Conservation (phyloP, 2,329 filamentous ascomycete genomes). For the Aspergillus niger region DNA sequence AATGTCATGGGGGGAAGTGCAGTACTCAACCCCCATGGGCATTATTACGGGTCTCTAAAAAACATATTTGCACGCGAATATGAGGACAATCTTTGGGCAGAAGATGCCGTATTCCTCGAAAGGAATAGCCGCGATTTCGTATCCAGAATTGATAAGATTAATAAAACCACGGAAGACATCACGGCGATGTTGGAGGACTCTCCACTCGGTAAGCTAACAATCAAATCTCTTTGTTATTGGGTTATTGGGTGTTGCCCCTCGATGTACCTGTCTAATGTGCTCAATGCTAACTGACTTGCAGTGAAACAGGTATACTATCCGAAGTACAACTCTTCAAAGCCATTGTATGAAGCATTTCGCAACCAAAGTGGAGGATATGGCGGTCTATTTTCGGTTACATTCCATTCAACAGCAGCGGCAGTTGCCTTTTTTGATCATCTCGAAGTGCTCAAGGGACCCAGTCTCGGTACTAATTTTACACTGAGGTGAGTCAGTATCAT, state of each 20-base stretch:
- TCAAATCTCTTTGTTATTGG: background rate
- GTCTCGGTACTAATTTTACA: conserved; percentile 95
- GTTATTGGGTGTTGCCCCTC: background rate
- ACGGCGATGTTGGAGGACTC: conserved; percentile 68
- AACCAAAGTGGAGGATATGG: conserved; percentile 80
- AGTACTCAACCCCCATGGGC: conserved; percentile 66
- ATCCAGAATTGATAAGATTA: conserved; percentile 78
- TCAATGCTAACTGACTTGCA: conserved; percentile 40
- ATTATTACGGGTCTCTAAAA: conserved; percentile 71
- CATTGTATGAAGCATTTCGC: conserved; percentile 77
- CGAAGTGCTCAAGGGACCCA: conserved; percentile 89
- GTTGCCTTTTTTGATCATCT: conserved; percentile 82
- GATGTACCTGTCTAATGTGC: background rate
- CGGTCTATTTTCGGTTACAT: conserved; percentile 82
- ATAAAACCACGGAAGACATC: conserved; percentile 80
- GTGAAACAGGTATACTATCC: conserved; percentile 87
- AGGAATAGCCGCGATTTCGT: conserved; percentile 93
- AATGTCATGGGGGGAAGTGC: conserved; percentile 94
- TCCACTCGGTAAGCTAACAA: conserved; percentile 48
- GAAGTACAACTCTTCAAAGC: conserved; percentile 69
- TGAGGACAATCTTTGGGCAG: conserved; percentile 90
- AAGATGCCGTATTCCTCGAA: conserved; percentile 93
- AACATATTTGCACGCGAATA: conserved; percentile 64
- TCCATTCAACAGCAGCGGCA: conserved; percentile 69
- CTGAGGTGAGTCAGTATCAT: conserved; percentile 55